Evolutionary conservation across 2,329 filamentous ascomycete genomes (phyloP), one percentile per base, ranked within the genome.

Genomic region (Xylariaceae sp.): DNA sequence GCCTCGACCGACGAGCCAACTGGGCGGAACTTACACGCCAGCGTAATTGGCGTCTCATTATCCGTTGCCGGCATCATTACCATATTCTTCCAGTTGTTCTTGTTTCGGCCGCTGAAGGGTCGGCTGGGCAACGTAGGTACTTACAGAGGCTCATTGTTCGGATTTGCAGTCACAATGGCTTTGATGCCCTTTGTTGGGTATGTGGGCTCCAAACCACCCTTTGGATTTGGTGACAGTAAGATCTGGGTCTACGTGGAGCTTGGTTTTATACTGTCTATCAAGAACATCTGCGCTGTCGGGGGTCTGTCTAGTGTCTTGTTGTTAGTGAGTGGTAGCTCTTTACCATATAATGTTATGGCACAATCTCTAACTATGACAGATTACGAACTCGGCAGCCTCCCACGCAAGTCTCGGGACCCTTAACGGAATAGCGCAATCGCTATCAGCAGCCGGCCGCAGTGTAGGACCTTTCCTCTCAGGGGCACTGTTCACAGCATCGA

Each of bases 101-200:
- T 96, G 2, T 98, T 96, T 71, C 89, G 91, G 44, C 87, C 83
- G 17, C 74, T 98, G 29, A 88, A 94, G 65, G 83, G 89, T 23
- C 87, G 85, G 59, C 80, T 96, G 69, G 95, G 95, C 0, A 98
- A 97, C 68, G 86, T 93, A 49, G 87, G 87, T 47, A 92, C 90
- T 0, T 99, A 97, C 70, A 85, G 92, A 12, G 79, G 87, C 3
- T 89, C 91, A 1, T 76, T 98, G 5, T 83, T 91, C 17, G 89
- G 92, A 0, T 89, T 98, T 63, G 90, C 91, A 1, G 64, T 95
- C 11, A 88, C 91, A 9, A 96, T 97, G 79, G 74, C 91, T 3
- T 74, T 95, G 33, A 96, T 96, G 87, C 95, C 95, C 0, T 96
- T 89, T 78, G 87, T 97, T 19, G 91, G 92, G 0, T 93, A 96